Evolutionary conservation across 257 asterid species (phyloP).

Genomic region (Voacanga thouarsii): DNA sequence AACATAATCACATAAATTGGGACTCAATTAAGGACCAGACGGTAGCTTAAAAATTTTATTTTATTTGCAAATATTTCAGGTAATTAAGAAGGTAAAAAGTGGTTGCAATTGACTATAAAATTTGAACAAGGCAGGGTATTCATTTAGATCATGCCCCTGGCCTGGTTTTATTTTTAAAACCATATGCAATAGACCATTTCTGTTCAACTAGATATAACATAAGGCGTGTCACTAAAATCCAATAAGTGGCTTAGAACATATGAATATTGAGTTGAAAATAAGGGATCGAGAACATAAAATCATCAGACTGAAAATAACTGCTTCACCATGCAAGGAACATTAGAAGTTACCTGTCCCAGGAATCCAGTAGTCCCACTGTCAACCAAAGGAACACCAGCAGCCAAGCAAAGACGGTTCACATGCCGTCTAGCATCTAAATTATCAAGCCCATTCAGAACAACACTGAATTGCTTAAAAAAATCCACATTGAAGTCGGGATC

Average conservation of each 20-base stretch:
- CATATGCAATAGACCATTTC: background rate
- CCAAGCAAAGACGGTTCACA: conserved; percentile 97
- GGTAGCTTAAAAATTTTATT: background rate
- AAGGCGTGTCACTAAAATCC: background rate
- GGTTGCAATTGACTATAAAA: background rate
- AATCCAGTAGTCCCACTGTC: conserved; percentile 99
- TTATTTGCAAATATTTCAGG: background rate
- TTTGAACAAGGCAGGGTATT: background rate
- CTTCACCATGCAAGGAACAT: conserved; percentile 22
- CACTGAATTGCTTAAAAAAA: conserved; percentile 81
- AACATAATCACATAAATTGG: background rate
- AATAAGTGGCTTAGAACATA: background rate
- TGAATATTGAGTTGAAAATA: background rate
- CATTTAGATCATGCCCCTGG: background rate
- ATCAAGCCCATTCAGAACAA: conserved; percentile 94
- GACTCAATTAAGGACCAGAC: background rate
- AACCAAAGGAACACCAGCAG: conserved; percentile 87
- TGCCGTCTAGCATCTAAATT: conserved; percentile 98
- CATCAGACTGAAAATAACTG: conserved; percentile 8
- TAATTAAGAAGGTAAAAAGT: background rate
- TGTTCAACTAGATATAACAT: background rate
- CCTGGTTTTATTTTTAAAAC: background rate
- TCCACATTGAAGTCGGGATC: conserved; percentile 90
- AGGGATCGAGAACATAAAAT: background rate
- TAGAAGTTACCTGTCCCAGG: conserved; percentile 81